These are phyloP conservation scores for Grigorovia jiainica DNA, from an alignment of 805 yeast genomes.

Conservation along the genomic window DNA sequence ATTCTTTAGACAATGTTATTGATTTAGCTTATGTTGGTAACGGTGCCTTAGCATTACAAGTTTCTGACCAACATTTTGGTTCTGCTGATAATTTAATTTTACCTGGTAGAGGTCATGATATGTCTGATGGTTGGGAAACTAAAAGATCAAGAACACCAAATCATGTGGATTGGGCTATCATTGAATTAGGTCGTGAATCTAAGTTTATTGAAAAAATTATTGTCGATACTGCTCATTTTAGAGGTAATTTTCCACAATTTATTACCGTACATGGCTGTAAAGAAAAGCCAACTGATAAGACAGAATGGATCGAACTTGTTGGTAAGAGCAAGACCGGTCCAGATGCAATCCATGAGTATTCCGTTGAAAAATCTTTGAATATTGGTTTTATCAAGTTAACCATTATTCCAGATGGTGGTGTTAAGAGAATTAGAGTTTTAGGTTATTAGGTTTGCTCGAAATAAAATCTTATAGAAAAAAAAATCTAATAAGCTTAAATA, in stretches of 20 bases:
- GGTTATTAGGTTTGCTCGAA: constrained; percentile 47
- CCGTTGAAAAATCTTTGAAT: constrained; percentile 25
- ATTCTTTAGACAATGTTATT: constrained; percentile 15
- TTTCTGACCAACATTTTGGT: constrained; percentile 91
- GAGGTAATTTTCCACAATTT: constrained; percentile 90
- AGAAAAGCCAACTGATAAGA: constrained; percentile 29
- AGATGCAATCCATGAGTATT: constrained; percentile 64
- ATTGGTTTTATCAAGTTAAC: constrained; percentile 68
- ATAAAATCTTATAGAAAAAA: too few species aligned
- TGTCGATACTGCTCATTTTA: constrained; percentile 86
- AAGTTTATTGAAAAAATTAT: constrained; percentile 45
- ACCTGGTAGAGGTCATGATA: constrained; percentile 92
- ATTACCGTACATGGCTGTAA: constrained; percentile 52
- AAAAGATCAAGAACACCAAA: constrained; percentile 73
- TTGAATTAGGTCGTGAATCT: constrained; percentile 63
- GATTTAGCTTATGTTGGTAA: constrained; percentile 76
- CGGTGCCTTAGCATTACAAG: constrained; percentile 82
- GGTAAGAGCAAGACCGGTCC: constrained; percentile 68
- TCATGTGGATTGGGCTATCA: constrained; percentile 87
- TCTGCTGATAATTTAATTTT: constrained; percentile 79
- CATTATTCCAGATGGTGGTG: constrained; percentile 95
- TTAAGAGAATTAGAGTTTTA: constrained; percentile 77
- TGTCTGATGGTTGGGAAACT: constrained; percentile 99
- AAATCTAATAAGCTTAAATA: too few species aligned
- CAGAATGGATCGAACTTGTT: constrained; percentile 57